A percentile compares a stretch with the other conserved stretches of the same genome.
phyloP scores from a whole-genome alignment of 2,329 filamentous ascomycete genomes.

The Apiospora marii region DNA sequence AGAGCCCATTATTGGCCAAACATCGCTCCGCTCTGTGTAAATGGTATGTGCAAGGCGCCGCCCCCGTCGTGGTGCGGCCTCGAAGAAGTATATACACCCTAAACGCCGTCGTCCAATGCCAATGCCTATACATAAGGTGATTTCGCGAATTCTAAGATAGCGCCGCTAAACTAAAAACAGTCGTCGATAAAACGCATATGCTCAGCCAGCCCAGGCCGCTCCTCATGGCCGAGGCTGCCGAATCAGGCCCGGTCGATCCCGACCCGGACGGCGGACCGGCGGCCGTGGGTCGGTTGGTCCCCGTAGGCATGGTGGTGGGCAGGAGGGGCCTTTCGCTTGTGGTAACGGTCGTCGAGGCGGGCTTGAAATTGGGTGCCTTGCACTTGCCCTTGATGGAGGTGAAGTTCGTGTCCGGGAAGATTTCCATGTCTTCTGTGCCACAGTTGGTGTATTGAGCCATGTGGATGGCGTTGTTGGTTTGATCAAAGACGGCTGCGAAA shows the following conservation, averaged over 20 bases:
- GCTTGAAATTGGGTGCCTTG: conserved; percentile 17
- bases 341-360: not conserved
- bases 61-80: not conserved
- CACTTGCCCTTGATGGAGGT: conserved; percentile 38
- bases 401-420: conserved; percentile 42
- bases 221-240: not conserved
- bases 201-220: not conserved
- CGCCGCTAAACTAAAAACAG: not conserved
- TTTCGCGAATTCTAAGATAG: not conserved
- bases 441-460: conserved; percentile 61
- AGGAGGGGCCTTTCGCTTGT: not conserved
- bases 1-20: not conserved
- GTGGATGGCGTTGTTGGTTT: conserved; percentile 56
- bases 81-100: conserved; percentile 14
- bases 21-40: conserved; percentile 7
- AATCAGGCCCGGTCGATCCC: not conserved
- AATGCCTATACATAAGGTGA: not conserved
- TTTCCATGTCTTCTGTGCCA: conserved; percentile 53
- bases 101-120: conserved; percentile 2
- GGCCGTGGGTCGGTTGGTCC: not conserved
- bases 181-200: conserved; percentile 1
- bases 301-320: conserved; percentile 4
- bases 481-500: conserved; percentile 57
- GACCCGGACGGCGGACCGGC: not conserved
- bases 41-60: conserved; percentile 14